Evolutionary conservation across 768 basidiomycete species (phyloP).

Genomic region (Mycena venus): DNA sequence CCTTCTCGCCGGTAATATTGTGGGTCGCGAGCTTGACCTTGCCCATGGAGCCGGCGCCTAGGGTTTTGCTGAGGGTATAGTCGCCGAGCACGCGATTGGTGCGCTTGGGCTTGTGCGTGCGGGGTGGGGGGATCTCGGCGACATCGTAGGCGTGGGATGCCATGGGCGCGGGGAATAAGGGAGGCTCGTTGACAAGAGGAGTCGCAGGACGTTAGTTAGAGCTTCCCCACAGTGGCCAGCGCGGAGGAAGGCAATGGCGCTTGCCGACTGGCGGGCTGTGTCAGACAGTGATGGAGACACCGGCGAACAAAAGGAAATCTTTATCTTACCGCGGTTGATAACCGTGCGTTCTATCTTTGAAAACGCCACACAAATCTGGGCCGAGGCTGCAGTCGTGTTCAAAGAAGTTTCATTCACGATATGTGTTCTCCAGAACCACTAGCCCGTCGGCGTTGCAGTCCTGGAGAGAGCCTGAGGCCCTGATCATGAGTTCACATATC

Average conservation of each 20-base stretch:
- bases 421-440: too few relatives aligned
- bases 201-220: background rate
- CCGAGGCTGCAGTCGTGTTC: too few relatives aligned
- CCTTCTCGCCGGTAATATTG: conserved; percentile 92
- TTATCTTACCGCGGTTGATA: conserved; percentile 1
- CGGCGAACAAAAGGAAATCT: conserved; percentile 17
- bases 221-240: conserved; percentile 22
- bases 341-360: conserved; percentile 1
- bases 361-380: background rate
- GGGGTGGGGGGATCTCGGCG: conserved; percentile 25
- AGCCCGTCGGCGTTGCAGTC: too few relatives aligned
- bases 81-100: conserved; percentile 85
- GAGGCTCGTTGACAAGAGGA: too few relatives aligned
- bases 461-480: too few relatives aligned
- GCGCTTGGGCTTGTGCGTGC: conserved; percentile 44
- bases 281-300: conserved; percentile 13
- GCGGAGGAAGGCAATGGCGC: conserved; percentile 18
- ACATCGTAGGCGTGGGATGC: conserved; percentile 25
- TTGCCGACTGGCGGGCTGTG: conserved; percentile 18
- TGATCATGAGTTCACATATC: background rate
- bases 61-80: conserved; percentile 95
- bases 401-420: too few relatives aligned
- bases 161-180: conserved; percentile 17
- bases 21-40: conserved; percentile 98
- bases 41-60: conserved; percentile 98